Percentiles rank a stretch among this genome's conserved stretches.
Evolutionary conservation across 768 basidiomycete genomes (phyloP).

Genomic region (Cystobasidium ongulense): DNA sequence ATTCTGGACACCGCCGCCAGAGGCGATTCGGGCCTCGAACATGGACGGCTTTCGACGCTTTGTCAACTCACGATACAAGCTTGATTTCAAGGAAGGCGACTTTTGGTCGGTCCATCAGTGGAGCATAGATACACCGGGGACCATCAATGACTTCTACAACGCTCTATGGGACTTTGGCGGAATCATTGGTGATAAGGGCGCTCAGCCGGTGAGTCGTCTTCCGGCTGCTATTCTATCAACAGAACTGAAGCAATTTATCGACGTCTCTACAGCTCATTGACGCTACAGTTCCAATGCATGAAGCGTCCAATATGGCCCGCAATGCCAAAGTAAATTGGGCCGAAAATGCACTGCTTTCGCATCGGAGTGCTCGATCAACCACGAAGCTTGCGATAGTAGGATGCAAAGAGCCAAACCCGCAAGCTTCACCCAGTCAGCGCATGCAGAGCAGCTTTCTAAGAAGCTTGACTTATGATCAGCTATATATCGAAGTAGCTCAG

Average conservation of each 20-base stretch:
- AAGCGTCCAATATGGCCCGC: constrained; percentile 5
- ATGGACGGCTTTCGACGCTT: constrained; percentile 32
- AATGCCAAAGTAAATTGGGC: constrained; percentile 33
- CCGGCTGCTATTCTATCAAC: neutral
- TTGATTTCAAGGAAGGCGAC: constrained; percentile 25
- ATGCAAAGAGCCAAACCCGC: constrained; percentile 35
- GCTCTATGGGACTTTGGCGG: constrained; percentile 33
- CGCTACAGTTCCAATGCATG: constrained; percentile 18
- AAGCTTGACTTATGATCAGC: constrained; percentile 36
- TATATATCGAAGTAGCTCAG: constrained; percentile 38
- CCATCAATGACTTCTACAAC: constrained; percentile 37
- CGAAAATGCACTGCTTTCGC: constrained; percentile 40
- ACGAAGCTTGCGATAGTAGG: constrained; percentile 37
- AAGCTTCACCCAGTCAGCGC: neutral
- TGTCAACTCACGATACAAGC: constrained; percentile 30
- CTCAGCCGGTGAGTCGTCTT: constrained; percentile 3
- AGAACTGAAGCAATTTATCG: neutral
- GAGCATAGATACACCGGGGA: constrained; percentile 14
- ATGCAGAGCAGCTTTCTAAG: constrained; percentile 30
- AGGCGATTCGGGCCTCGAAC: neutral
- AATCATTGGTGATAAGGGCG: constrained; percentile 35
- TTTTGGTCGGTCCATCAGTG: constrained; percentile 36
- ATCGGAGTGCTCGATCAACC: constrained; percentile 34
- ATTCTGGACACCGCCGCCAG: constrained; percentile 14
- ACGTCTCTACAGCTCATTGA: constrained; percentile 25